phyloP scores from a whole-genome alignment of 2,329 filamentous ascomycete species.

The Cladophialophora psammophila region DNA sequence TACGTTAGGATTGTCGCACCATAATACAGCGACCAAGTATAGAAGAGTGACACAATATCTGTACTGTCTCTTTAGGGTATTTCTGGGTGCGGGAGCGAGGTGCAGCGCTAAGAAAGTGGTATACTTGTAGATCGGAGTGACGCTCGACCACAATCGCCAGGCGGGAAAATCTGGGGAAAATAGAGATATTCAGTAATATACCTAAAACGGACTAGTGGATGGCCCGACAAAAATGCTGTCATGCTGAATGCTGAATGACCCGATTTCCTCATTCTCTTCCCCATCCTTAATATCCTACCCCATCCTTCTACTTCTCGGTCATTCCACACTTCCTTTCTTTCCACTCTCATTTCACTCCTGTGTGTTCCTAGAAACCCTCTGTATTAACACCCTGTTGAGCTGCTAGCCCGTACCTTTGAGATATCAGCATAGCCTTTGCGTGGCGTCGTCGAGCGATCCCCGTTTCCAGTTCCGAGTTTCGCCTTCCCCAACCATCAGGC shows the following conservation, averaged over 20 bases:
- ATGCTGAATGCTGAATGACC: conserved; percentile 18
- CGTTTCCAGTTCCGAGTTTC: not conserved
- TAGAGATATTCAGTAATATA: not conserved
- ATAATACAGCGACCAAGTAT: not conserved
- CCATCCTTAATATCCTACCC: conserved; percentile 13
- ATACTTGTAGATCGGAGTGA: not conserved
- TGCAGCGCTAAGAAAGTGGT: not conserved
- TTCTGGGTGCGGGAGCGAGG: not conserved
- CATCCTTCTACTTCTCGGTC: not conserved
- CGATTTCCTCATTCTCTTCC: not conserved
- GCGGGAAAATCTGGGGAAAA: conserved; percentile 9
- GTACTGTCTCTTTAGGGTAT: not conserved
- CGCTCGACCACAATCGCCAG: not conserved
- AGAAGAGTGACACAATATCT: not conserved
- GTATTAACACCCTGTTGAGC: conserved; percentile 4
- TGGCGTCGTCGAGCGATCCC: conserved; percentile 7
- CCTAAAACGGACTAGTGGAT: not conserved
- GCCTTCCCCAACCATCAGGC: conserved; percentile 19
- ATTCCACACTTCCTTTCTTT: not conserved
- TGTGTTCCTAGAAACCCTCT: conserved; percentile 14
- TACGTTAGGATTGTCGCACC: not conserved
- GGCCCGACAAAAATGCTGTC: conserved; percentile 11
- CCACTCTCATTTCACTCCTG: not conserved
- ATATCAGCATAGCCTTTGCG: conserved; percentile 11
- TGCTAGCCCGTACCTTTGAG: not conserved